Evolutionary conservation across 306 rosid species (phyloP).

Genomic region (Erythrophleum fordii): DNA sequence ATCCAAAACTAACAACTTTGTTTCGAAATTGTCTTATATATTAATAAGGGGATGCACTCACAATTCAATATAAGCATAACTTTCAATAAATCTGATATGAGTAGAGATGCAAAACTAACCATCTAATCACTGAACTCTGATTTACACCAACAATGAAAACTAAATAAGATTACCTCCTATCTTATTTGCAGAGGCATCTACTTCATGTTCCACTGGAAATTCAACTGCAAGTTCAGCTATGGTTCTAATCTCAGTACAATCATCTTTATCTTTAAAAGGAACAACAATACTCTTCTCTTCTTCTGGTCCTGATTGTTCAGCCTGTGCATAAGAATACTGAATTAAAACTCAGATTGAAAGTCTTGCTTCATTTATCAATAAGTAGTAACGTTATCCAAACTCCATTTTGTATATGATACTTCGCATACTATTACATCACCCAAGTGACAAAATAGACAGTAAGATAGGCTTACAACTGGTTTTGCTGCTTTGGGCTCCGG

Average conservation of each 20-base stretch:
- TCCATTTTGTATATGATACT: conserved; percentile 6
- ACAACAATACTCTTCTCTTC: conserved; percentile 41
- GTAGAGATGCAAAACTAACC: conserved; percentile 1
- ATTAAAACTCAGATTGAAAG: conserved; percentile 34
- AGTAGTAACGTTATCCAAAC: not conserved
- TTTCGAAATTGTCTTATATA: not conserved
- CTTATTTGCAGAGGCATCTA: conserved; percentile 31
- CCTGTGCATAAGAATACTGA: conserved; percentile 53
- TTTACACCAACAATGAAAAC: not conserved
- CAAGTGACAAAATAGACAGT: not conserved
- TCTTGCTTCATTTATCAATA: conserved; percentile 31
- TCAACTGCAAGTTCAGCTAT: conserved; percentile 17
- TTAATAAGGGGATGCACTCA: not conserved
- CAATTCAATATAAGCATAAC: not conserved
- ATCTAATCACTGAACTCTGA: conserved; percentile 14
- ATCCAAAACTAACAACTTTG: not conserved
- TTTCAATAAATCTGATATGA: not conserved
- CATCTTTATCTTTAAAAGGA: conserved; percentile 48
- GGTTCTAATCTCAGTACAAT: conserved; percentile 39
- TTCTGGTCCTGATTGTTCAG: conserved; percentile 46
- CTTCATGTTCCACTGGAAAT: conserved; percentile 37
- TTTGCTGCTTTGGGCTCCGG: conserved; percentile 51
- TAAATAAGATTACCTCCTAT: conserved; percentile 54
- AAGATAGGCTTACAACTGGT: conserved; percentile 51
- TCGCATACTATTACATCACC: conserved; percentile 2